phyloP scores from a whole-genome alignment of 2,329 filamentous ascomycete genomes.

The Colletotrichum sp. region DNA sequence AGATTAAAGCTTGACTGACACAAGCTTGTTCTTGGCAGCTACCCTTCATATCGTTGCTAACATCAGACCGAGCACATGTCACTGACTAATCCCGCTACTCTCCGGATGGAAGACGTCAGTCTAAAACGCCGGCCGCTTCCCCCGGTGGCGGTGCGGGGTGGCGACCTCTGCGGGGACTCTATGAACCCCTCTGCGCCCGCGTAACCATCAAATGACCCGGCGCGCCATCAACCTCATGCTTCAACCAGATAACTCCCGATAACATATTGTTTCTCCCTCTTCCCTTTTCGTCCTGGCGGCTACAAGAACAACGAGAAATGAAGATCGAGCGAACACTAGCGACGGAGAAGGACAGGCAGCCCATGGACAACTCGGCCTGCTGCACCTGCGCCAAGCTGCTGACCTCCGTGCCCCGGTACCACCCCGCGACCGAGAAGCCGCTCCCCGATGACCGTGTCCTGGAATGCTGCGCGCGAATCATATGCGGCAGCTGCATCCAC shows the following conservation, averaged over 20 bases:
- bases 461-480: conserved; percentile 72
- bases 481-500: conserved; percentile 74
- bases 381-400: conserved; percentile 74
- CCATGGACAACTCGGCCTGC: conserved; percentile 51
- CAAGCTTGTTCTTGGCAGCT: not conserved
- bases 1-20: not conserved
- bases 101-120: conserved; percentile 4
- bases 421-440: conserved; percentile 64
- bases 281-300: not conserved
- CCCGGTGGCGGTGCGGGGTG: conserved; percentile 8
- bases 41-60: not conserved
- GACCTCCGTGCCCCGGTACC: conserved; percentile 54
- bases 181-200: not conserved
- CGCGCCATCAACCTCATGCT: not conserved
- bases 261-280: not conserved
- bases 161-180: not conserved
- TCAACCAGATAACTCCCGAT: not conserved
- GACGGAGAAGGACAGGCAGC: not conserved
- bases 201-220: not conserved
- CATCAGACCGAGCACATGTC: not conserved
- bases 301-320: not conserved
- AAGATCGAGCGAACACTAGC: not conserved
- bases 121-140: not conserved
- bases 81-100: not conserved
- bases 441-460: conserved; percentile 64